Evolutionary conservation across 2,329 filamentous ascomycete species (phyloP), one percentile per base, ranked within the genome.

Genomic region (Penicillium sp.): DNA sequence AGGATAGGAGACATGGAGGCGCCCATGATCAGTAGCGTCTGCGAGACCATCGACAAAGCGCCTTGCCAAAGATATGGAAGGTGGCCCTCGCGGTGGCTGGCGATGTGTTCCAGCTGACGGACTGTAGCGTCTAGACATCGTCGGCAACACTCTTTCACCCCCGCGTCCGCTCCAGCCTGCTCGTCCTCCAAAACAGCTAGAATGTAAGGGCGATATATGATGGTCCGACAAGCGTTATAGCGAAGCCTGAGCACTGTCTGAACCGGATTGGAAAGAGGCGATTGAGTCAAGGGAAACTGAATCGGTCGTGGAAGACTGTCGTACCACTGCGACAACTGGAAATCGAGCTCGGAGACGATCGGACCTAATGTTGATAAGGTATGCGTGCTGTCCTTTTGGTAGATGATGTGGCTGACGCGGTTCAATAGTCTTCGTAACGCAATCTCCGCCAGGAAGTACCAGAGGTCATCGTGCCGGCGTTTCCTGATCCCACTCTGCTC

Each of bases 31-130:
- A 94, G 79, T 14, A 94, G 79, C 2, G 88, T 89, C 72, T 94
- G 90, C 5, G 89, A 91, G 21, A 92, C 88, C 67, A 94, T 90
- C 21, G 88, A 92, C 36, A 94, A 80, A 8, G 90, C 89, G 16
- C 90, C 90, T 76, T 93, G 90, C 87, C 89, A 94, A 18, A 93
- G 82, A 73, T 93, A 94, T 11, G 90, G 90, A 77, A 94, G 87
- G 69, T 93, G 90, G 47, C 90, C 90, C 57, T 88, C 88, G 67
- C 92, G 90, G 74, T 93, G 89, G 62, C 88, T 88, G 51, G 83
- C 81, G 60, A 93, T 87, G 69, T 92, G 85, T 74, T 93, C 89
- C 52, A 93, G 78, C 73, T 94, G 90, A 61, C 88, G 83, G 59
- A 93, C 83, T 52, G 87, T 90, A 49, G 90, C 89, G 68, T 93